Evolutionary conservation across 2,329 filamentous ascomycete species (phyloP), one percentile per base, ranked within the genome.

Genomic region (Penicillium janthinellum): DNA sequence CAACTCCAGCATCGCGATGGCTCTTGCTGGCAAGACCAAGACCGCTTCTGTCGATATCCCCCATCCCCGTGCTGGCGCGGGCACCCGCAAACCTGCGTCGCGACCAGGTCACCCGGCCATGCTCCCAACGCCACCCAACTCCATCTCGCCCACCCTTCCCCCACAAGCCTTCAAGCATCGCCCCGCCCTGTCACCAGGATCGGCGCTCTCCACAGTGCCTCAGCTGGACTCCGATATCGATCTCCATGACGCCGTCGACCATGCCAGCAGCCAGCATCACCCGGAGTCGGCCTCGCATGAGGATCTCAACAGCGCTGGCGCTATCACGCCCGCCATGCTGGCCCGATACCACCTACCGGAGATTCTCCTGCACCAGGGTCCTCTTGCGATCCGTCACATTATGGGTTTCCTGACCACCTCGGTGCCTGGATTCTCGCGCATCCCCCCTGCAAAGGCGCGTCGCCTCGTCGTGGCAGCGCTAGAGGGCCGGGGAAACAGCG

Each of bases 341-440:
- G 92, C 94, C 70, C 95, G 90, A 77, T 87, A 94, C 75, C 90
- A 98, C 75, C 85, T 99, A 60, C 93, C 94, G 2, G 90, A 91
- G 69, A 96, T 98, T 75, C 84, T 99, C 72, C 84, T 97, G 63
- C 88, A 88, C 73, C 90, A 97, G 73, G 95, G 94, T 25, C 93
- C 95, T 52, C 80, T 96, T 76, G 92, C 95, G 54, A 97, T 99
- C 76, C 90, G 94, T 70, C 90, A 97, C 78, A 89, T 99, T 73
- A 96, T 96, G 86, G 91, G 91, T 65, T 94, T 96, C 78, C 83
- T 99, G 71, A 96, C 92, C 39, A 93, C 93, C 51, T 91, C 91
- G 14, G 91, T 99, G 11, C 94, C 95, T 28, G 95, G 94, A 62
- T 98, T 96, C 75, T 91, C 91, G 41, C 87, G 88, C 56, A 95